Base-by-base conservation (phyloP, 805 yeast species). In the Starmerella etchellsii region DNA sequence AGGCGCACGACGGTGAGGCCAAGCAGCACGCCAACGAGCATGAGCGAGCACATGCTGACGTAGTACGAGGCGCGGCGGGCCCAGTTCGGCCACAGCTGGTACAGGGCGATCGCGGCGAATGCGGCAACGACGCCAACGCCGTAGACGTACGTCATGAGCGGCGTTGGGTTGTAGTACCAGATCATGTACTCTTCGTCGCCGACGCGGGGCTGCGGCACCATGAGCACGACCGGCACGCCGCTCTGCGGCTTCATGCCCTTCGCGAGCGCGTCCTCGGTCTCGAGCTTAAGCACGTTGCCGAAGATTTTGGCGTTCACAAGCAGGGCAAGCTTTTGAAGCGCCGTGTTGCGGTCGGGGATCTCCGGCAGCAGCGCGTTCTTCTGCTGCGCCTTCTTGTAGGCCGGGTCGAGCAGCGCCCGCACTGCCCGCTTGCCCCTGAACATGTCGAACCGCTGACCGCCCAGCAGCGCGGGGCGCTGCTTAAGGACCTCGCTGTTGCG, bases 31-130 rank as follows among this genome's bases (percentile, higher is more conserved):
- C 76, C 85, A 33, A 91, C 67, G 28, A 88, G 62, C 0, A 81
- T 85, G 47, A 91, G 63, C 40, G 77, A 63, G 7, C 73, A 80
- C 68, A 88, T 73, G 26, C 95, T 81, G 40, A 84, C 58, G 59
- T 85, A 91, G 81, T 94, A 91, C 25, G 83, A 95, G 32, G 91
- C 93, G 41, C 70, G 69, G 58, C 94, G 78, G 91, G 91, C 76
- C 61, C 78, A 74, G 28, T 67, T 55, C 22, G 98, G 98, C 98
- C 98, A 91, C 54, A 91, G 69, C 48, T 97, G 98, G 76, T 84
- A 91, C 54, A 81, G 65, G 27, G 81, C 74, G 24, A 78, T 39
- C 6, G 71, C 73, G 18, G 88, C 62, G 22, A 80, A 77, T 49
- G 81, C 67, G 2, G 77, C 69, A 7, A 82, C 78, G n/a, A 46